These are phyloP conservation scores for Neonectria ditissima DNA, from an alignment of 2,329 filamentous ascomycete species.

Conservation along the genomic window DNA sequence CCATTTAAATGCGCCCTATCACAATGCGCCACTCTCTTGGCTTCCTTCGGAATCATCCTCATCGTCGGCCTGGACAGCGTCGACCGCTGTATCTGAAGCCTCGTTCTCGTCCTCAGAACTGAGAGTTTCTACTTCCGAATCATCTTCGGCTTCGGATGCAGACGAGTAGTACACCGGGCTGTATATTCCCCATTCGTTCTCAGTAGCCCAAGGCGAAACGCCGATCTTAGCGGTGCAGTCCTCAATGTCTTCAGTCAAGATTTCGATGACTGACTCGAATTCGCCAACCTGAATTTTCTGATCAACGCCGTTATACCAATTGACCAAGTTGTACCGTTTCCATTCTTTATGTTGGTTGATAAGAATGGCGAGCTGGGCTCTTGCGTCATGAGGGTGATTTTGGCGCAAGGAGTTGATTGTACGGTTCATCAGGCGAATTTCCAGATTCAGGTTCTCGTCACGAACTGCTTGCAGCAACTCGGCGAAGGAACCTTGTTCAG, in stretches of 20 bases:
- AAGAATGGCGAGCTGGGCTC: not conserved
- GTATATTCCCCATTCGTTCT: not conserved
- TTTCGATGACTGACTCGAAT: not conserved
- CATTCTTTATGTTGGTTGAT: not conserved
- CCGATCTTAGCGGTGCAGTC: not conserved
- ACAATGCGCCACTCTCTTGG: not conserved
- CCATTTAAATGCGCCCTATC: too few species aligned
- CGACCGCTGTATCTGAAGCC: too few species aligned
- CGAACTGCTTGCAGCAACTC: slow-evolving; percentile 8
- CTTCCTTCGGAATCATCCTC: not conserved
- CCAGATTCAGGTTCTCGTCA: slow-evolving; percentile 1
- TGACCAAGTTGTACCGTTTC: not conserved
- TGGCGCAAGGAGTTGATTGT: not conserved
- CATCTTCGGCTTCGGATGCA: not conserved
- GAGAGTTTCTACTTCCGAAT: not conserved
- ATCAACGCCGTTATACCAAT: not conserved
- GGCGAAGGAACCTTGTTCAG: not conserved
- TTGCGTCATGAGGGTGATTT: not conserved
- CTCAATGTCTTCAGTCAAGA: not conserved
- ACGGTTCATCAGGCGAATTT: not conserved
- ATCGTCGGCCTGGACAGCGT: too few species aligned
- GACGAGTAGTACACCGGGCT: not conserved
- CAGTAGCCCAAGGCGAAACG: not conserved
- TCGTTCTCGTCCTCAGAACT: not conserved
- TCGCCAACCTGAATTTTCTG: not conserved